Base-by-base conservation (phyloP, 805 yeast genomes). In the Scheffersomyces lignosus region DNA sequence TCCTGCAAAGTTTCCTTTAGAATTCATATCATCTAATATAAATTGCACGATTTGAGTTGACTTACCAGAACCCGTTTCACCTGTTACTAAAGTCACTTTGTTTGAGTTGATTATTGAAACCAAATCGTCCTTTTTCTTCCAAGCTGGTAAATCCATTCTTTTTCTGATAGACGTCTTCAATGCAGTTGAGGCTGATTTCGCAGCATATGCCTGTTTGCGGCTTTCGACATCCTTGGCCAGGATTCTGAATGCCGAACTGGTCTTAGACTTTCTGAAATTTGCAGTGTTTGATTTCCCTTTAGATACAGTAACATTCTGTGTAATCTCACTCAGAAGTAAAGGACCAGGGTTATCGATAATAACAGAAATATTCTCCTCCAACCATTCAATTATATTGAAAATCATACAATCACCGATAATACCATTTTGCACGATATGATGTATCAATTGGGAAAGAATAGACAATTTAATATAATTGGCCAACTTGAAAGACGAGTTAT, bases 61-160 rank as follows among this genome's bases (percentile, higher is more conserved):
- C 54, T 91, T 91, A 48, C 98, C 98, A 1, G 97, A 90, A 49
- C 98, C 98, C 0, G 98, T 91, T 58, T 93, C 99, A 57, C 98
- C 99, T 2, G 98, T 91, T 25, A 91, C 75, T 23, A 91, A 63
- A 6, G 86, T 80, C 4, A 88, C 84, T 44, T 78, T 78, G 52
- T 85, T 76, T 0, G 66, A 42, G 18, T 71, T 67, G 3, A 91
- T 78, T 3, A 80, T 62, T 0, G 74, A 49, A 2, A 86, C 71
- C 27, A 91, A 69, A 4, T 75, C 70, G 0, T 73, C 60, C 36
- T 68, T 72, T 53, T 81, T 84, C 10, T 66, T 57, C 95, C 96
- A 91, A 0, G 98, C 98, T 0, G 99, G 98, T 22, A 91, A 63
- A 6, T 60, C 58, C 7, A 72, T 46, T 48, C 98, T 74, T 8